These are phyloP conservation scores for Trypanosoma grayi DNA, from an alignment of 208 protist genomes.

Conservation along the genomic window DNA sequence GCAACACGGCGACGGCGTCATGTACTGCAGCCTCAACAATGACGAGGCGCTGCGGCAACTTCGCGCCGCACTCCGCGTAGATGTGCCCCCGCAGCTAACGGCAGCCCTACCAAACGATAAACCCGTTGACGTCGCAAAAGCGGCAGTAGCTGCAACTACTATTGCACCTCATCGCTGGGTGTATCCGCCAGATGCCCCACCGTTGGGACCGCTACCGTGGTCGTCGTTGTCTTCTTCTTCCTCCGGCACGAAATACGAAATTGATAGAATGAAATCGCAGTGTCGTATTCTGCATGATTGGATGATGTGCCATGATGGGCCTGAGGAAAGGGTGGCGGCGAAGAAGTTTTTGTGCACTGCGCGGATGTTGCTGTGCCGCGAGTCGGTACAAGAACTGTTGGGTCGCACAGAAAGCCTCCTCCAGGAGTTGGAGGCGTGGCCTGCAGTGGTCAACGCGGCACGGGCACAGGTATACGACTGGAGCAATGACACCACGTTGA, in stretches of 20 bases:
- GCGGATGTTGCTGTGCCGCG: neutral
- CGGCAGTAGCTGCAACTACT: neutral
- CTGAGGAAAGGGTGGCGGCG: neutral
- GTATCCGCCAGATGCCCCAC: neutral
- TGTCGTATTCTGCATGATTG: constrained; percentile 12
- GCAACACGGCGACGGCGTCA: neutral
- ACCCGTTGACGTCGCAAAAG: neutral
- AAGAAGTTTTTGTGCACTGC: neutral
- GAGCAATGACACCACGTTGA: constrained; percentile 1
- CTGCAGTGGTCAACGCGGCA: neutral
- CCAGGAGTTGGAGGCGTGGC: constrained; percentile 21
- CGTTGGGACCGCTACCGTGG: neutral
- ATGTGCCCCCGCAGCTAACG: constrained; percentile 20
- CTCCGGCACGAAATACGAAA: constrained; percentile 3
- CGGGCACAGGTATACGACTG: neutral
- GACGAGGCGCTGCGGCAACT: constrained; percentile 37
- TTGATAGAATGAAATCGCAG: constrained; percentile 11
- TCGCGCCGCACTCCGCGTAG: constrained; percentile 22
- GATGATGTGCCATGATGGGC: constrained; percentile 10
- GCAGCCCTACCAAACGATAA: neutral
- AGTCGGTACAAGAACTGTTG: constrained; percentile 14
- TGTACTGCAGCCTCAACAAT: constrained; percentile 1
- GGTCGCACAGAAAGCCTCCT: constrained; percentile 12
- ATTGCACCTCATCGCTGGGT: neutral
- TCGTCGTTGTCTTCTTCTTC: no score